Evolutionary conservation across 208 protist species (phyloP), one percentile per base, ranked within the genome.

Genomic region (Acanthamoeba healyi): DNA sequence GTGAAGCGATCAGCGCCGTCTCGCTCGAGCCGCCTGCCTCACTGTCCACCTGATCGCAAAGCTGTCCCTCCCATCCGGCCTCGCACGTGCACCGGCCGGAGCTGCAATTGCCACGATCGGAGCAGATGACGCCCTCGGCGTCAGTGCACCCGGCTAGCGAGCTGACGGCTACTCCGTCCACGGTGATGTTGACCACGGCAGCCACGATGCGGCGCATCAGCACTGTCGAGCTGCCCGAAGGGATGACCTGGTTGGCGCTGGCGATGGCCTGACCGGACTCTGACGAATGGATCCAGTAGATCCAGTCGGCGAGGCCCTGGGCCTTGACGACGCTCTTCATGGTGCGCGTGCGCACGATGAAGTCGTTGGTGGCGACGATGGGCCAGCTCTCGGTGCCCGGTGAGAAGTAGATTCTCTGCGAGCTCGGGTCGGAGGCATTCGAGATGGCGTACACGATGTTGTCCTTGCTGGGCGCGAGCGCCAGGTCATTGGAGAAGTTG

Each of bases 361-460:
- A 70, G 26, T 26, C 6, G 61, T 70, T 70, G 14, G 19, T 36
- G 61, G 61, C 29, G 61, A 70, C 29, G 26, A 70, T 70, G 26
- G 61, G 61, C 61, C 61, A 70, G 61, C 61, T 70, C 26, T 70
- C 61, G 61, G 19, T 26, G 61, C 61, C 61, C 61, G 61, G 61
- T 29, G 61, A 26, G 26, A 70, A 70, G 61, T 29, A 34, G 19
- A 26, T 70, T 7, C 61, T 6, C 29, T 26, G 19, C 29, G 61
- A 70, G 61, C 49, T 54, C 61, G 61, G 61, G 22, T 70, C 29
- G 26, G 61, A 12, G 26, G 61, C 61, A 24, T 70, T 70, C 14
- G 61, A 26, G 26, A 70, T 34, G 29, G 61, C 61, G 29, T 26
- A 26, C 26, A 70, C 29, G 61, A 70, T 70, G 29, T 7, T 36